Base-by-base conservation (phyloP, 1,284 basidiomycete genomes). In the Trametes sp. region DNA sequence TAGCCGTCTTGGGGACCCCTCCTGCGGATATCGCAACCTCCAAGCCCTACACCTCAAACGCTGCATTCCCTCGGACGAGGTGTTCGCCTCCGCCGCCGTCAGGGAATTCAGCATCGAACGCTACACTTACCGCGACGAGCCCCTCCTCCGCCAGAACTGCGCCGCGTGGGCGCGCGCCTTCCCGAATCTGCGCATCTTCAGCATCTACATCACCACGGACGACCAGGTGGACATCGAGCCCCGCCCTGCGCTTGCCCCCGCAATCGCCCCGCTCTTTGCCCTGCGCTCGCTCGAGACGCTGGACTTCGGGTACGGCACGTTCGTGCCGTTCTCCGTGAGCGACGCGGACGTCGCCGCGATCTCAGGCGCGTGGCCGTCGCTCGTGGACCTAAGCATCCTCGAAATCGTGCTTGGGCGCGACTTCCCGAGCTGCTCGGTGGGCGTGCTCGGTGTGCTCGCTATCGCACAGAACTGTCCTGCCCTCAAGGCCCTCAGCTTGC, bases 281-380 rank as follows among this genome's bases (percentile, higher is more conserved):
- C 52, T 54, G n/a, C 26, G 24, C 16, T 14, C 38, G 24, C 52
- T 54, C 9, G 6, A 19, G 38, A 14, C 4, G 2, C 24, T 54
- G 16, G 9, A 1, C 4, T 4, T 54, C 23, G 4, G 7, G 1
- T 44, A 42, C 38, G 23, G 26, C 19, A 41, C 52, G 24, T 44
- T n/a, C 38, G 10, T 52, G 11, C 52, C 52, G 16, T 31, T 54
- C 52, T 16, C 5, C 8, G 35, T 53, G 14, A 2, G 14, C 21
- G 51, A 53, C 35, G 51, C 10, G 23, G 51, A 53, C 51, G 16
- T 53, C 35, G 13, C 35, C 35, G 23, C 35, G 23, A n/a, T 54
- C 19, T 19, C 52, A 14, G 52, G 10, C 10, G 52, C 52, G 28
- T 42, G 38, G 52, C 41, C 38, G 4, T 24, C 36, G 14, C 38